A percentile compares a stretch with the other conserved stretches of the same genome.
phyloP scores from a whole-genome alignment of 1,284 basidiomycete genomes.

The Phylloporus sp. region DNA sequence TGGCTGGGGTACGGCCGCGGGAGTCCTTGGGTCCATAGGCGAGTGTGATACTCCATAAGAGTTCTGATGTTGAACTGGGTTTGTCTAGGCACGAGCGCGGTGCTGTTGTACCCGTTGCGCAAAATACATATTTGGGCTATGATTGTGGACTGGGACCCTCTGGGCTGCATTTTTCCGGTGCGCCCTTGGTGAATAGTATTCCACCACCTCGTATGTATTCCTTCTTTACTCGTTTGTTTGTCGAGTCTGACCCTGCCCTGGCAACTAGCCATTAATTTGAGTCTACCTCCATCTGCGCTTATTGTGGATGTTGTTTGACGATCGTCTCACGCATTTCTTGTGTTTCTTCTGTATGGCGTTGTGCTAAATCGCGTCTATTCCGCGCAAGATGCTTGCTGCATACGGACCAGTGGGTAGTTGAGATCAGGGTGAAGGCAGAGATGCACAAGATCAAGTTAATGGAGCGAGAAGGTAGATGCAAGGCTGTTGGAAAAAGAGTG shows the following conservation, averaged over 20 bases:
- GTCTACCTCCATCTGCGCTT: conserved; percentile 50
- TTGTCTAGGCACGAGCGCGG: conserved; percentile 81
- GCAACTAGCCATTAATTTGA: conserved; percentile 47
- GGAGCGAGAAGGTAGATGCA: conserved; percentile 36
- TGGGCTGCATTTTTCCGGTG: too few species aligned
- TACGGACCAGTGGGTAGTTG: conserved; percentile 51
- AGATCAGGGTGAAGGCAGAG: conserved; percentile 9
- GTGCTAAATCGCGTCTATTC: conserved; percentile 76
- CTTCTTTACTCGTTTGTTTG: conserved; percentile 1
- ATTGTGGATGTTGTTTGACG: conserved; percentile 72
- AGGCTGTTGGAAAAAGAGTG: too few species aligned
- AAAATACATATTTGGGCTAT: conserved; percentile 83
- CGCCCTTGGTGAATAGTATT: conserved; percentile 51
- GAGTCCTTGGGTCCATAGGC: too few species aligned
- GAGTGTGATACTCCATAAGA: conserved; percentile 5
- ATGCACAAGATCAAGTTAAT: conserved; percentile 25
- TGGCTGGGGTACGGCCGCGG: too few species aligned
- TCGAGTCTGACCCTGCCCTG: background rate
- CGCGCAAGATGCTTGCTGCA: conserved; percentile 66
- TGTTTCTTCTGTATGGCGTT: conserved; percentile 82
- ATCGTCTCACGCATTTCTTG: conserved; percentile 79
- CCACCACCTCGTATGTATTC: conserved; percentile 55
- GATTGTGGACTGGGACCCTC: conserved; percentile 64
- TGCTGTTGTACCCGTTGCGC: conserved; percentile 79
- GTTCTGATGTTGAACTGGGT: background rate